These are phyloP conservation scores for Heliamphora pulchella DNA, from an alignment of 179 eudicot genomes.

Conservation along the genomic window DNA sequence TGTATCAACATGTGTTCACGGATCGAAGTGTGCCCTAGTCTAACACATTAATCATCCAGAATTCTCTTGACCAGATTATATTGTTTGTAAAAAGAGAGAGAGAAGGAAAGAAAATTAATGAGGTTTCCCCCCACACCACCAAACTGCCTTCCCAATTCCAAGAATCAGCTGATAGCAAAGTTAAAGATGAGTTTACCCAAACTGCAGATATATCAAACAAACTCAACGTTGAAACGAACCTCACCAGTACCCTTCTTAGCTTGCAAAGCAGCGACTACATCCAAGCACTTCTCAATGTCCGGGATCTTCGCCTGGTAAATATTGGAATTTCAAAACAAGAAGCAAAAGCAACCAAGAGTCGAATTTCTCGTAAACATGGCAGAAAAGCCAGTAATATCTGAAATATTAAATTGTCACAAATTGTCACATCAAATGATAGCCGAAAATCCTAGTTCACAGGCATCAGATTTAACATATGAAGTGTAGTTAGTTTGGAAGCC, in stretches of 20 bases:
- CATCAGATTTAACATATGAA: too few species aligned
- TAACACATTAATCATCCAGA: background rate
- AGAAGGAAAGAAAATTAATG: background rate
- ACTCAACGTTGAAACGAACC: background rate
- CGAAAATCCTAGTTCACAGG: too few species aligned
- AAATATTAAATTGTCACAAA: background rate
- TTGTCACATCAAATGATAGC: too few species aligned
- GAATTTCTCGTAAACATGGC: background rate
- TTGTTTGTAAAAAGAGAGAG: background rate
- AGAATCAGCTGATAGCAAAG: background rate
- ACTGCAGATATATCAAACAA: background rate
- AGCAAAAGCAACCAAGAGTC: background rate
- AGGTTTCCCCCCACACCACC: background rate
- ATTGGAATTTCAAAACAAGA: background rate
- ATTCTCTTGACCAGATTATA: background rate
- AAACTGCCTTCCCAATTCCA: background rate
- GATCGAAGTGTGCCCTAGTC: background rate
- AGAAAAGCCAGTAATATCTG: background rate
- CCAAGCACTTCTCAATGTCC: constrained; percentile 89
- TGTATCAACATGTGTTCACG: background rate
- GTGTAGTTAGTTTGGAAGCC: background rate
- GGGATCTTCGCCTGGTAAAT: constrained; percentile 76
- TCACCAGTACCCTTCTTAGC: constrained; percentile 30
- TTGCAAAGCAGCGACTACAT: constrained; percentile 68
- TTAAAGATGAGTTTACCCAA: background rate